Conservation (phyloP, 192 early-diverging fungal genomes). For the Lobosporangium transversale region DNA sequence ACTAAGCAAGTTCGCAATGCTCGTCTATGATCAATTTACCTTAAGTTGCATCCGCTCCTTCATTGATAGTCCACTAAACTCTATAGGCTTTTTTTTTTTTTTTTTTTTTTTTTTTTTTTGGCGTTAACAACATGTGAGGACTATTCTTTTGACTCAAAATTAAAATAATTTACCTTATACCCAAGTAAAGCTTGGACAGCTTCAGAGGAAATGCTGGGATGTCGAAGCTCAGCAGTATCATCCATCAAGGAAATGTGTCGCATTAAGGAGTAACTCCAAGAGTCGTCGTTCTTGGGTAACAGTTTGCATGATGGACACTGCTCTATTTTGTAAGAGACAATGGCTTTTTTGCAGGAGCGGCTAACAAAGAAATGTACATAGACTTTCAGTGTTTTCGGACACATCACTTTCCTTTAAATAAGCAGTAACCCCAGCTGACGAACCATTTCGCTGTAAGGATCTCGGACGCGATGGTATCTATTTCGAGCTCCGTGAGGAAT, state of each 20-base stretch:
- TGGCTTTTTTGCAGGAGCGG: conserved; percentile 16
- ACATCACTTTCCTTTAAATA: neutral
- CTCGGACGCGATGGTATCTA: conserved; percentile 20
- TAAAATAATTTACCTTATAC: conserved; percentile 12
- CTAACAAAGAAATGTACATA: conserved; percentile 7
- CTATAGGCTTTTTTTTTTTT: conserved; percentile 10
- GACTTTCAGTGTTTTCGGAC: neutral
- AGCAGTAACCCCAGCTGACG: neutral
- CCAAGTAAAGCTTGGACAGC: conserved; percentile 11
- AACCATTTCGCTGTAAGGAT: conserved; percentile 42
- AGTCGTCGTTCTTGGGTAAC: conserved; percentile 9
- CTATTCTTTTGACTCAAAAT: neutral
- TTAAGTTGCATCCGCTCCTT: conserved; percentile 22
- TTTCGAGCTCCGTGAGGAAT: conserved; percentile 28
- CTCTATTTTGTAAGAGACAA: conserved; percentile 39
- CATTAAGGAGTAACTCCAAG: conserved; percentile 25
- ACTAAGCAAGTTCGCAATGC: too few relatives aligned
- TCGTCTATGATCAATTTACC: conserved; percentile 3
- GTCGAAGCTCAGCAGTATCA: conserved; percentile 36
- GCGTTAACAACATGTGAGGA: neutral
- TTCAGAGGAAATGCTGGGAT: conserved; percentile 24
- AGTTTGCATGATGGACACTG: conserved; percentile 12
- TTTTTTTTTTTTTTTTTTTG: neutral
- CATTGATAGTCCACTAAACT: conserved; percentile 20
- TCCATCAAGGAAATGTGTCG: conserved; percentile 37